phyloP scores from a whole-genome alignment of 164 flowering plant genomes.

The Tetracentron sinense region DNA sequence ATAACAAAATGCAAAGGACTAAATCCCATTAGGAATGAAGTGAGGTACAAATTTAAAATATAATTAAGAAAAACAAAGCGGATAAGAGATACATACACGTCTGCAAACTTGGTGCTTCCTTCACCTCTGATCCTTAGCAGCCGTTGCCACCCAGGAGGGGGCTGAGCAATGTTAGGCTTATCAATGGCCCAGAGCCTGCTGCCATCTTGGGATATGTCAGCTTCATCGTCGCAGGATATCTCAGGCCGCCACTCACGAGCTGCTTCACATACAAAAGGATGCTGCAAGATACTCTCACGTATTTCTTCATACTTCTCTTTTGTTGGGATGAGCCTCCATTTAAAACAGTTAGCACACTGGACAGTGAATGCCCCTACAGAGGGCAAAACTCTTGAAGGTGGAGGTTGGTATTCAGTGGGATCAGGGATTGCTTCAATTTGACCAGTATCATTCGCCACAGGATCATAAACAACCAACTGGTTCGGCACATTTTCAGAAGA shows the following conservation, averaged over 20 bases:
- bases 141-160: slow-evolving; percentile 93
- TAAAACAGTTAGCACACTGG: slow-evolving; percentile 76
- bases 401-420: slow-evolving; percentile 22
- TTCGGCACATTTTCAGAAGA: slow-evolving; percentile 26
- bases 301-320: slow-evolving; percentile 91
- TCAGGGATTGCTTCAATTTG: slow-evolving; percentile 27
- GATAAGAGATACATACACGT: slow-evolving; percentile 58
- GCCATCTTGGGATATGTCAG: slow-evolving; percentile 84
- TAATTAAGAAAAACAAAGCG: not conserved
- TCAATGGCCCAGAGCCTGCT: slow-evolving; percentile 94
- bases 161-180: slow-evolving; percentile 79
- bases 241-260: slow-evolving; percentile 78
- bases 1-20: no score
- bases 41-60: not conserved
- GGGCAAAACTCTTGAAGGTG: slow-evolving; percentile 47
- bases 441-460: slow-evolving; percentile 23
- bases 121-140: slow-evolving; percentile 68
- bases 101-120: slow-evolving; percentile 91
- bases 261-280: slow-evolving; percentile 66
- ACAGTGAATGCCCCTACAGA: slow-evolving; percentile 80
- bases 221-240: slow-evolving; percentile 70
- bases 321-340: slow-evolving; percentile 91
- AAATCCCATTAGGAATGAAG: no score
- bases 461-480: slow-evolving; percentile 59
- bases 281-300: slow-evolving; percentile 58